Conservation (phyloP, 2,329 filamentous ascomycete species). For the Cladosporium halotolerans region DNA sequence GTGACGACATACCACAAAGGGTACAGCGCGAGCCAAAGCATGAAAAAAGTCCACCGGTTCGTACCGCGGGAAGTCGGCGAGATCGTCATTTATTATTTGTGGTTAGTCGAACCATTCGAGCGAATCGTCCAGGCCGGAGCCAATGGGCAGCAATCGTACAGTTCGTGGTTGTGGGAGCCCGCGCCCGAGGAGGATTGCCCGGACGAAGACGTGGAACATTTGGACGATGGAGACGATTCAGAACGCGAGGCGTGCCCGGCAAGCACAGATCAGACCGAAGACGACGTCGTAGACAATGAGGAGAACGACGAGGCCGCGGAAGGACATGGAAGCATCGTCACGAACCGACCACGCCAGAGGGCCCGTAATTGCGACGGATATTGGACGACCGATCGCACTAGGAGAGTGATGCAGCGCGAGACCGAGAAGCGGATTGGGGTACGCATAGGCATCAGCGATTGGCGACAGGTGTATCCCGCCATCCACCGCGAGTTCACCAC, state of each 20-base stretch:
- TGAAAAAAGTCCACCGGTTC: constrained; percentile 21
- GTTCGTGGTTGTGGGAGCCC: constrained; percentile 8
- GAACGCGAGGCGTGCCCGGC: no score
- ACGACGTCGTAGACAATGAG: no score
- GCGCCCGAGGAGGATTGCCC: constrained; percentile 1
- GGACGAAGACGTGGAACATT: background rate
- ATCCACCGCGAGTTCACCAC: constrained; percentile 1
- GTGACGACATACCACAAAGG: constrained; percentile 20
- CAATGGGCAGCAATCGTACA: background rate
- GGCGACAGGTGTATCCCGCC: constrained; percentile 1
- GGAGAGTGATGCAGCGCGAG: background rate
- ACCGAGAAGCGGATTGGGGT: background rate
- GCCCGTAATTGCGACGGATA: background rate
- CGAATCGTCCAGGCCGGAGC: background rate
- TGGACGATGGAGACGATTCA: background rate
- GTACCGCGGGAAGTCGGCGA: constrained; percentile 23
- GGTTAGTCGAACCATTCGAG: constrained; percentile 15
- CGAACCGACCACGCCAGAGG: no score
- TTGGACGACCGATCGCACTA: background rate
- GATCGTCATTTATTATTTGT: constrained; percentile 20
- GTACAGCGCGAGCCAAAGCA: constrained; percentile 24
- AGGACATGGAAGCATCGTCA: no score
- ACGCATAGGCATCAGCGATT: background rate
- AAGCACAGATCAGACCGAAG: no score
- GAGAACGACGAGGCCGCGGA: no score